Evolutionary conservation across 495 filamentous ascomycete species (phyloP).

Genomic region (Polyplosphaeria fusca): DNA sequence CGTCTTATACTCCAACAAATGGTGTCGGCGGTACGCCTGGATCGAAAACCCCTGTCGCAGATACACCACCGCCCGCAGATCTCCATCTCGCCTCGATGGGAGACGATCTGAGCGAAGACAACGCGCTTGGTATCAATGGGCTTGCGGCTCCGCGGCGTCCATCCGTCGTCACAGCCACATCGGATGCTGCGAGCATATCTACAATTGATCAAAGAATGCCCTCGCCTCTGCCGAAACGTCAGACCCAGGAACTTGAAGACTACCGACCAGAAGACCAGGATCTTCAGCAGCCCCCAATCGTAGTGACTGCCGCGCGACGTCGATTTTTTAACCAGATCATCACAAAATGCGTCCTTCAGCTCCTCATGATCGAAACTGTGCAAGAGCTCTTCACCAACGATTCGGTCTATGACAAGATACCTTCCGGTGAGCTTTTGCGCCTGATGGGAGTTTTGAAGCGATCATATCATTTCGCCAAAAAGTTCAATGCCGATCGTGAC

Average conservation of each 20-base stretch:
- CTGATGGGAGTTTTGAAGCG: conserved; percentile 93
- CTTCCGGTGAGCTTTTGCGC: conserved; percentile 79
- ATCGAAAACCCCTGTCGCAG: conserved; percentile 30
- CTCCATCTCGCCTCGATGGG: conserved; percentile 31
- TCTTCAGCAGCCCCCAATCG: conserved; percentile 79
- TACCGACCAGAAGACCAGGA: conserved; percentile 67
- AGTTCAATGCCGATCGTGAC: conserved; percentile 96
- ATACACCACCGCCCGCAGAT: conserved; percentile 27
- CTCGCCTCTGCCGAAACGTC: conserved; percentile 34
- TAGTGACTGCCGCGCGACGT: conserved; percentile 88
- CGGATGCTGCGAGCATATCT: conserved; percentile 9
- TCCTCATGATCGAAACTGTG: conserved; percentile 99
- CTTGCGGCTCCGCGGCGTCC: conserved; percentile 31
- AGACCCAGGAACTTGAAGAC: conserved; percentile 68
- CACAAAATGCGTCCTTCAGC: conserved; percentile 94
- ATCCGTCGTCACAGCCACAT: conserved; percentile 26
- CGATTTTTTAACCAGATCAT: conserved; percentile 99
- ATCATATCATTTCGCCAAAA: conserved; percentile 90
- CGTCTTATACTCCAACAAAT: conserved; percentile 33
- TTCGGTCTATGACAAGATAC: conserved; percentile 88
- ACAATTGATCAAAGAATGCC: conserved; percentile 24
- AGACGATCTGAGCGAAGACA: conserved; percentile 29
- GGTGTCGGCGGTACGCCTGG: conserved; percentile 9
- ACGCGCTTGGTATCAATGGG: conserved; percentile 44
- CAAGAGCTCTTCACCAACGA: conserved; percentile 98